Base-by-base conservation (phyloP, 2,329 filamentous ascomycete genomes). In the Purpureocillium takamizusanense region DNA sequence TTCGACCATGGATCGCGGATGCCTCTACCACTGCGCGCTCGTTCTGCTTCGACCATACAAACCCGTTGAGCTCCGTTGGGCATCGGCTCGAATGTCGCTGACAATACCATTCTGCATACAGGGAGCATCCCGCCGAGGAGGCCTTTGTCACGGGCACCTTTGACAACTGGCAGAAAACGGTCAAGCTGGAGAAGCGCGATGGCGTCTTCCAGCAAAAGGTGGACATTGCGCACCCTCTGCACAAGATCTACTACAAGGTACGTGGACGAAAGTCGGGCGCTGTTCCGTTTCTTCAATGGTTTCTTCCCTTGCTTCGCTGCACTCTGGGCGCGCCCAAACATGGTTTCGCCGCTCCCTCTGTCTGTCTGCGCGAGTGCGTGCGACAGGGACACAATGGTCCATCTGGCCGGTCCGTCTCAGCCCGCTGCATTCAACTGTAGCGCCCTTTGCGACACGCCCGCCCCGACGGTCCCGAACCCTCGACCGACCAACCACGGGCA, bases 131-230 rank as follows among this genome's bases (percentile, higher is more conserved):
- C 52, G 89, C 85, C 58, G 74, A 81, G 50, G 84, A 94, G 59
- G 90, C 97, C 61, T 90, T 83, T 63, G 92, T 97, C 52, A 97
- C 90, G 31, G 92, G 92, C 59, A 90, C 86, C 46, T 97, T 97
- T 59, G 90, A 97, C 66, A 76, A 86, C 67, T 98, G 92, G 92
- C 74, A 76, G 50, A 90, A 92, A 72, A 87, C 79, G 40, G 77
- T 90, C 60, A 77, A 84, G 68, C 75, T 98, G 41, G 80, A 88
- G 35, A 87, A 86, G 66, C 72, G 78, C 31, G 83, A 75, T 56
- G 70, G 78, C 46, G 53, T 73, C 51, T 94, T 94, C 62, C 72
- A 83, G 63, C 95, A 95, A 71, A 77, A 78, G 27, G 87, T 98
- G 43, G 68, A 76, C 38, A 71, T 97, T 27, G 70, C 82, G 36